Conservation (phyloP, 2,329 filamentous ascomycete genomes). For the Canariomyces notabilis region DNA sequence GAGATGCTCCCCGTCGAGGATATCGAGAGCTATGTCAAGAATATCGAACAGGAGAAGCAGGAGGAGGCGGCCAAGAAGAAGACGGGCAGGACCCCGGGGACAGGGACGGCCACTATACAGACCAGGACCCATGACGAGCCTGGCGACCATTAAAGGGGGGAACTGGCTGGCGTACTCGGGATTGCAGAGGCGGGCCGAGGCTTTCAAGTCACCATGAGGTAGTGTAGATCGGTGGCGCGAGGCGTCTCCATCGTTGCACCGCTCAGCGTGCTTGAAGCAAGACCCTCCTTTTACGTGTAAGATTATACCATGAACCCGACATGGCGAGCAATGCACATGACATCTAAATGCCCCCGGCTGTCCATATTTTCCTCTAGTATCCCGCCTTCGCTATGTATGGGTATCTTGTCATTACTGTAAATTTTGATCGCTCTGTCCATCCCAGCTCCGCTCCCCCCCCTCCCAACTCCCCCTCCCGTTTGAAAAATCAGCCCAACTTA, state of each 20-base stretch:
- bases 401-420: constrained; percentile 13
- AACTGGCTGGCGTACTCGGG: background rate
- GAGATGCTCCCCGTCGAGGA: constrained; percentile 94
- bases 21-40: constrained; percentile 97
- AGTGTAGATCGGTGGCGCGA: background rate
- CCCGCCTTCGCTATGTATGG: background rate
- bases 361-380: too few species aligned
- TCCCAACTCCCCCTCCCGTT: background rate
- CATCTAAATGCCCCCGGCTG: background rate
- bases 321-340: background rate
- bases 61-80: constrained; percentile 98
- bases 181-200: background rate
- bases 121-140: constrained; percentile 51
- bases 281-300: background rate
- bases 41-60: constrained; percentile 98
- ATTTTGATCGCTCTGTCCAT: background rate
- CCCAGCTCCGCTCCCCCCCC: background rate
- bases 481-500: constrained; percentile 60
- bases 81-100: constrained; percentile 67
- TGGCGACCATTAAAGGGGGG: constrained; percentile 14
- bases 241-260: background rate
- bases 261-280: background rate
- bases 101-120: constrained; percentile 66
- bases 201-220: constrained; percentile 2
- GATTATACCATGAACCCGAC: background rate